Conservation (phyloP, 805 yeast genomes). For the Helenozyma baotianmanensis region DNA sequence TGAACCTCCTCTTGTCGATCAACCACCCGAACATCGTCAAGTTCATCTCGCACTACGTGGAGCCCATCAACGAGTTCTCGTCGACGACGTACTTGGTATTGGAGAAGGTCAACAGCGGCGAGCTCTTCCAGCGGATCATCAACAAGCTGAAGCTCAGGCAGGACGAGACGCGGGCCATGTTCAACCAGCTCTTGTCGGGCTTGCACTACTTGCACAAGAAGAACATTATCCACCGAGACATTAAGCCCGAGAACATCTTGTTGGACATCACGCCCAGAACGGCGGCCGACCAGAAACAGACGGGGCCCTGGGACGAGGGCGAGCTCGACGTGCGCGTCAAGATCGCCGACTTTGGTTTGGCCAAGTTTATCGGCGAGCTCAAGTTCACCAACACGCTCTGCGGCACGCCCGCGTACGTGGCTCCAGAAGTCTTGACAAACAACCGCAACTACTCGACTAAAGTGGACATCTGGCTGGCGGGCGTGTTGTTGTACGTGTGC, state of each 20-base stretch:
- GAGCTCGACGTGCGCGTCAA: constrained; percentile 65
- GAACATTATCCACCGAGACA: constrained; percentile 42
- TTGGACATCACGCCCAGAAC: constrained; percentile 47
- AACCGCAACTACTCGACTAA: constrained; percentile 59
- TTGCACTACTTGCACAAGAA: constrained; percentile 35
- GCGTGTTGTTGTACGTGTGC: constrained; percentile 73
- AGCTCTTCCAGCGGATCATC: constrained; percentile 67
- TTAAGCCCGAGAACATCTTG: constrained; percentile 42
- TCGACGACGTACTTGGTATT: constrained; percentile 58
- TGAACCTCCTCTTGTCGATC: constrained; percentile 58
- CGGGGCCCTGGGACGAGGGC: constrained; percentile 56
- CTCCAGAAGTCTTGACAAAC: constrained; percentile 69
- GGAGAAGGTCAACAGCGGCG: constrained; percentile 73
- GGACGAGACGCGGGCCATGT: constrained; percentile 57
- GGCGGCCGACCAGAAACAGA: constrained; percentile 22
- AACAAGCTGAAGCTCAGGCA: constrained; percentile 57
- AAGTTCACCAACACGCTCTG: constrained; percentile 74
- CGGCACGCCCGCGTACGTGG: constrained; percentile 86
- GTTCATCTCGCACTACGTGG: constrained; percentile 54
- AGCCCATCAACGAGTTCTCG: constrained; percentile 47
- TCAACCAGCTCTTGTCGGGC: constrained; percentile 42
- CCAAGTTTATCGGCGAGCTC: constrained; percentile 64
- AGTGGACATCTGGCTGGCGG: constrained; percentile 80
- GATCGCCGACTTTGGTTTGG: constrained; percentile 79
- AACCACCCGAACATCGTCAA: constrained; percentile 70